A percentile compares a stretch with the other conserved stretches of the same genome.
phyloP scores from a whole-genome alignment of 1,284 basidiomycete species.

The Leccinum subrobustum region DNA sequence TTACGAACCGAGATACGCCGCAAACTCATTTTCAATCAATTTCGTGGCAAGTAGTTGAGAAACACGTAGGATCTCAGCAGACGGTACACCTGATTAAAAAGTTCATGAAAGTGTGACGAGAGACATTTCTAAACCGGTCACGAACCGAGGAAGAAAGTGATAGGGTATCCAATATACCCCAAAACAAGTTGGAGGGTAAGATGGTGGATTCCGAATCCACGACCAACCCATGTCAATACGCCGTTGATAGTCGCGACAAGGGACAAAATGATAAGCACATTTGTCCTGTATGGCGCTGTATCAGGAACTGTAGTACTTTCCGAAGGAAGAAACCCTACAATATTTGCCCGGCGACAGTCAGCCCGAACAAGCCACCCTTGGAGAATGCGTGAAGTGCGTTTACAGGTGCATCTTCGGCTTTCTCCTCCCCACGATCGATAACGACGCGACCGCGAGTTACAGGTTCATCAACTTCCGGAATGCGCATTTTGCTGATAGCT shows the following conservation, averaged over 20 bases:
- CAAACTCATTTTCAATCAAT: constrained; percentile 86
- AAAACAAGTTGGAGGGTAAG: constrained; percentile 85
- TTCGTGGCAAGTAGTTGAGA: constrained; percentile 85
- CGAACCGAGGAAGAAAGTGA: constrained; percentile 77
- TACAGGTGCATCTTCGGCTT: constrained; percentile 52
- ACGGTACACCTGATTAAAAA: constrained; percentile 58
- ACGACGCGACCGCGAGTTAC: constrained; percentile 80
- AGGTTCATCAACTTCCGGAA: constrained; percentile 83
- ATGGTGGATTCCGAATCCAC: constrained; percentile 78
- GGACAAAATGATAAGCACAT: constrained; percentile 78
- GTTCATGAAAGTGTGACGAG: constrained; percentile 3
- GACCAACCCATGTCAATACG: constrained; percentile 86
- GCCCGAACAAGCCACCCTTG: constrained; percentile 83
- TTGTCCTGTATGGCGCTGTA: constrained; percentile 46
- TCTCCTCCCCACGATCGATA: constrained; percentile 71
- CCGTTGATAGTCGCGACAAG: constrained; percentile 84
- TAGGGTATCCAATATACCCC: constrained; percentile 85
- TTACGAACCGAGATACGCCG: constrained; percentile 60
- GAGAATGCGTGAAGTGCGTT: constrained; percentile 89
- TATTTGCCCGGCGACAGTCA: constrained; percentile 84
- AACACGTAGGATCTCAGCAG: constrained; percentile 68
- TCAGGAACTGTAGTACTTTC: constrained; percentile 6
- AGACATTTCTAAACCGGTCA: not conserved
- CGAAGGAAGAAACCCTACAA: constrained; percentile 46
- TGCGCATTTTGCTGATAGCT: constrained; percentile 83